Evolutionary conservation across 768 basidiomycete genomes (phyloP).

Genomic region (Naematelia aurantialba): DNA sequence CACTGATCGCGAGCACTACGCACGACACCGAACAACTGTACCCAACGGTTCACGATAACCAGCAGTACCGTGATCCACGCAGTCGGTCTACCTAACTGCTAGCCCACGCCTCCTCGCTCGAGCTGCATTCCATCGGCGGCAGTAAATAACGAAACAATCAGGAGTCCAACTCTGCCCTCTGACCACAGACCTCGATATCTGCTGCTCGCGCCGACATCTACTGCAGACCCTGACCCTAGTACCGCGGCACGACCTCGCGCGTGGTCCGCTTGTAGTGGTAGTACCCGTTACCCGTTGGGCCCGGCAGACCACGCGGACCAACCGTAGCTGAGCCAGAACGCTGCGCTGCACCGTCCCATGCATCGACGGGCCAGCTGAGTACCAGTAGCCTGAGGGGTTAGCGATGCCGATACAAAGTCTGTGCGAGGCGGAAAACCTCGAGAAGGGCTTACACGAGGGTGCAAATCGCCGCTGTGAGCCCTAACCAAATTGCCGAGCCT

Average conservation of each 20-base stretch:
- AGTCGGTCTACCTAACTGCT: no score
- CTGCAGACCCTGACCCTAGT: no score
- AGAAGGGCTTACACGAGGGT: conserved; percentile 37
- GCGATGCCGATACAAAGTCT: neutral
- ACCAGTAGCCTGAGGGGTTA: conserved; percentile 37
- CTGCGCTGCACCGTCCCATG: conserved; percentile 39
- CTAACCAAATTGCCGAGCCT: conserved; percentile 48
- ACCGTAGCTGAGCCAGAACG: conserved; percentile 12
- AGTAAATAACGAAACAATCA: no score
- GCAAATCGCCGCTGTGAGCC: conserved; percentile 36
- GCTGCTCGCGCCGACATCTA: no score
- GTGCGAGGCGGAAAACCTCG: neutral
- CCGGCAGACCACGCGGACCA: conserved; percentile 30
- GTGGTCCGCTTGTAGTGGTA: conserved; percentile 50
- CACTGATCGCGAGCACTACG: no score
- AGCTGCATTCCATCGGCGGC: no score
- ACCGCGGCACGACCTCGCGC: conserved; percentile 44
- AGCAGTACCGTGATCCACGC: no score
- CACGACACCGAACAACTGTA: no score
- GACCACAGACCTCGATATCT: no score
- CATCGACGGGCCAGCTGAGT: conserved; percentile 44
- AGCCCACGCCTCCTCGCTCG: no score
- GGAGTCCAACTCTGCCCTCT: no score
- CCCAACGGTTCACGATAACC: no score
- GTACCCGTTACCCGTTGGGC: conserved; percentile 34